Evolutionary conservation across 148 eudicot genomes (phyloP).

Genomic region (Polygonum maritimum): DNA sequence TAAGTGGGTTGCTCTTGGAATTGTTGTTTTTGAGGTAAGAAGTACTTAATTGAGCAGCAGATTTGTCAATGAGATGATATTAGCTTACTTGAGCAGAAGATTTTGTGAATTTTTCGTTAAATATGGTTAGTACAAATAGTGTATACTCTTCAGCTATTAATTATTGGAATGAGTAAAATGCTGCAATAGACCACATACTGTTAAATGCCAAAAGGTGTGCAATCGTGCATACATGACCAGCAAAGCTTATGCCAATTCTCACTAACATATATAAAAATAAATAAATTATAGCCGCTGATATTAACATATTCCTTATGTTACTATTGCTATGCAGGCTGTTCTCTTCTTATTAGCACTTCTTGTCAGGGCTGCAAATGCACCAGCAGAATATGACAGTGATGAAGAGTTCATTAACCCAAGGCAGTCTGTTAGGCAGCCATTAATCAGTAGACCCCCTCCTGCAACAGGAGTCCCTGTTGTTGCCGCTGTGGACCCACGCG

Average conservation of each 20-base stretch:
- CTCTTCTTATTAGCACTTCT: constrained; percentile 70
- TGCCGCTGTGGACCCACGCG: constrained; percentile 54
- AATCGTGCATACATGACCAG: not conserved
- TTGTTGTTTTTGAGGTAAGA: constrained; percentile 75
- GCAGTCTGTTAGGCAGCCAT: constrained; percentile 77
- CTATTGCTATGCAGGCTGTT: constrained; percentile 42
- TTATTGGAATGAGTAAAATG: too few relatives aligned
- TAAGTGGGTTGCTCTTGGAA: constrained; percentile 90
- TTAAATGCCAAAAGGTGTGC: not conserved
- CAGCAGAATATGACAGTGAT: constrained; percentile 88
- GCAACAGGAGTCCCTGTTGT: constrained; percentile 60
- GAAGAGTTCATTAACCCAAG: constrained; percentile 83
- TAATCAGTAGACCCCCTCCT: constrained; percentile 53
- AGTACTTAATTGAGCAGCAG: not conserved
- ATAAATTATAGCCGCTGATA: not conserved
- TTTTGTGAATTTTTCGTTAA: not conserved
- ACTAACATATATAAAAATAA: not conserved
- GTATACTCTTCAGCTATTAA: not conserved
- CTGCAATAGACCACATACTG: too few relatives aligned
- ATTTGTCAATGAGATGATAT: not conserved
- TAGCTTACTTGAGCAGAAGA: not conserved
- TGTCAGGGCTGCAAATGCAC: constrained; percentile 77
- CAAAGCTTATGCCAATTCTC: not conserved
- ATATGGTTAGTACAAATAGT: too few relatives aligned
- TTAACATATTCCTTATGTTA: not conserved